Percentiles rank a stretch among this genome's conserved stretches.
phyloP scores from a whole-genome alignment of 2,329 filamentous ascomycete genomes.

The Clarireedia homoeocarpa region DNA sequence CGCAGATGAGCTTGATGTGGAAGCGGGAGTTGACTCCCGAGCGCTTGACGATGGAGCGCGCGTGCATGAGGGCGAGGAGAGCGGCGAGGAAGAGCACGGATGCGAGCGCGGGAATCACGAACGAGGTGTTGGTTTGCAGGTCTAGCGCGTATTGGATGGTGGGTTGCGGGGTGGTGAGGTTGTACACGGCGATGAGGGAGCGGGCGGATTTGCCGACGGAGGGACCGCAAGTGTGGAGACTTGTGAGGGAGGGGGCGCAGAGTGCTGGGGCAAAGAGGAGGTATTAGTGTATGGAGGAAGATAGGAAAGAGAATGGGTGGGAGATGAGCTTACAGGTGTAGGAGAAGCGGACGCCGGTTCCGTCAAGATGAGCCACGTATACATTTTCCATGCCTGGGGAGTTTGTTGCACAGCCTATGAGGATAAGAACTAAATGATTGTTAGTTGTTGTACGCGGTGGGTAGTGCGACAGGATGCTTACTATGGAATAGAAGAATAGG shows the following conservation, averaged over 20 bases:
- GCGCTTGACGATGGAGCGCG: background rate
- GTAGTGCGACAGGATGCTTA: background rate
- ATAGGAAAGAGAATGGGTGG: background rate
- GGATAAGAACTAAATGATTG: background rate
- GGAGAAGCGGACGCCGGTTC: background rate
- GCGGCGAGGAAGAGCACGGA: background rate
- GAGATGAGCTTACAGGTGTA: background rate
- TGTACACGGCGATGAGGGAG: background rate
- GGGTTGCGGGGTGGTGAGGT: background rate
- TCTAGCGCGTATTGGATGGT: background rate
- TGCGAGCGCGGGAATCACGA: background rate
- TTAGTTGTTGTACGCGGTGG: background rate
- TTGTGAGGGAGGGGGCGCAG: background rate
- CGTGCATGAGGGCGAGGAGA: background rate
- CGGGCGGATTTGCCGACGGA: background rate
- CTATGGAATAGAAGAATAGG: constrained; percentile 2
- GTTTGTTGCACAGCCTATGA: background rate
- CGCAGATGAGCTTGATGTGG: background rate
- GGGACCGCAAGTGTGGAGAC: background rate
- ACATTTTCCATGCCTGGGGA: constrained; percentile 3
- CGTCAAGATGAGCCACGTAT: background rate
- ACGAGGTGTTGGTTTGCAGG: background rate
- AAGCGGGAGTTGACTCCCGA: background rate
- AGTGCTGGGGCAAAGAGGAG: background rate
- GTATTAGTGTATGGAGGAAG: background rate